Evolutionary conservation across 2,329 filamentous ascomycete genomes (phyloP), one percentile per base, ranked within the genome.

Genomic region (Botrytis fabae): DNA sequence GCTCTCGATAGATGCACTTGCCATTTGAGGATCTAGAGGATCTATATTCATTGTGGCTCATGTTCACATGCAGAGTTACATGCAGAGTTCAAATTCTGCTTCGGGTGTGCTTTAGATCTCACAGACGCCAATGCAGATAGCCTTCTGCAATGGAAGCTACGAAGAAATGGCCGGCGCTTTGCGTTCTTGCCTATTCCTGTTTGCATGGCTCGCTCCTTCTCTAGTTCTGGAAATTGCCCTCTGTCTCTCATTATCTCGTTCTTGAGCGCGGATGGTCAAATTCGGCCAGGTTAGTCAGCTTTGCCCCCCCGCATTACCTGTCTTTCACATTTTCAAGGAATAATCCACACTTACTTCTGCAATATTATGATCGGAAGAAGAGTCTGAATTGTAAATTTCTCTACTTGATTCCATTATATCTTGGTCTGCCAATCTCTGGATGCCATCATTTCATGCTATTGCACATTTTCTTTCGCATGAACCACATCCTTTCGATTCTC

Each of bases 171-270:
- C 57, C 28, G 38, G 48, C n/a, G n/a, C 32, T 44, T 32, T 12
- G n/a, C 48, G 16, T 69, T 22, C 65, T n/a, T 57, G 38, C 65
- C 35, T 16, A 32, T 57, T 57, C 10, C 6, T 28, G 6, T 38
- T 25, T 42, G 16, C 48, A 57, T 68, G 35, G 48, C 48, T 68
- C 35, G 65, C 65, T 42, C 35, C 35, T 68, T 68, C 65, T 18
- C n/a, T 35, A 10, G 40, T 25, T 57, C 25, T n/a, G 48, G 3
- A 54, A 40, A n/a, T 54, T 40, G 35, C 35, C n/a, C 20, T 42
- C 42, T 18, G 42, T 42, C 48, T 68, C 25, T 57, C 25, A n/a
- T 5, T 12, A 68, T 32, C 22, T 54, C 7, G 6, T 10, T 51
- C 25, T 54, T 51, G 46, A 22, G 22, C 38, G 32, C 32, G 35